These are phyloP conservation scores for Penstemon barbatus DNA, from an alignment of 257 asterid genomes.

Conservation along the genomic window DNA sequence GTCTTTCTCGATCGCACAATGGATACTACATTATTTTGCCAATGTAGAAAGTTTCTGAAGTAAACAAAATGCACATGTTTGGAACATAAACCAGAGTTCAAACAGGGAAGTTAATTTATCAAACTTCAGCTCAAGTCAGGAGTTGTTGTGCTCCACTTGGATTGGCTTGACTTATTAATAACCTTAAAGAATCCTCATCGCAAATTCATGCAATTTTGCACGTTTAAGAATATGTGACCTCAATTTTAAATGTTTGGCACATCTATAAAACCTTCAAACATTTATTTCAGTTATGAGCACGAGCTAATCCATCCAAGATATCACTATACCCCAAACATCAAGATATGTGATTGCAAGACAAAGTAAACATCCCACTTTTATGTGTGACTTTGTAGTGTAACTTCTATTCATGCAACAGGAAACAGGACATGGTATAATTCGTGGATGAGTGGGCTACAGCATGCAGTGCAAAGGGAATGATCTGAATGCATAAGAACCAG, in stretches of 20 bases:
- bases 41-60: not conserved
- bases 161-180: constrained; percentile 10
- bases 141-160: not conserved
- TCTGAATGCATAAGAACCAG: not conserved
- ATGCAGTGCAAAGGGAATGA: not conserved
- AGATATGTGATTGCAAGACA: not conserved
- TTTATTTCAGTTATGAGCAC: not conserved
- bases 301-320: constrained; percentile 1
- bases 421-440: constrained; percentile 1
- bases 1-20: not conserved
- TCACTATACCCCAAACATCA: constrained; percentile 1
- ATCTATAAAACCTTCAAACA: constrained; percentile 4
- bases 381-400: not conserved
- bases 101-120: not conserved
- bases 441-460: constrained; percentile 1
- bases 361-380: constrained; percentile 1
- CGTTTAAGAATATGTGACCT: not conserved
- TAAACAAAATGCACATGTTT: not conserved
- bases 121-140: not conserved
- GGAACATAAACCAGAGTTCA: constrained; percentile 1
- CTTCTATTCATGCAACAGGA: constrained; percentile 16
- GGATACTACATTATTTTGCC: not conserved
- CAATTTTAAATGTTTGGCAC: not conserved
- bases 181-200: not conserved
- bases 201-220: constrained; percentile 9